A percentile compares a stretch with the other conserved stretches of the same genome.
phyloP scores from a whole-genome alignment of 805 yeast species.

The Yarrowia sp. region DNA sequence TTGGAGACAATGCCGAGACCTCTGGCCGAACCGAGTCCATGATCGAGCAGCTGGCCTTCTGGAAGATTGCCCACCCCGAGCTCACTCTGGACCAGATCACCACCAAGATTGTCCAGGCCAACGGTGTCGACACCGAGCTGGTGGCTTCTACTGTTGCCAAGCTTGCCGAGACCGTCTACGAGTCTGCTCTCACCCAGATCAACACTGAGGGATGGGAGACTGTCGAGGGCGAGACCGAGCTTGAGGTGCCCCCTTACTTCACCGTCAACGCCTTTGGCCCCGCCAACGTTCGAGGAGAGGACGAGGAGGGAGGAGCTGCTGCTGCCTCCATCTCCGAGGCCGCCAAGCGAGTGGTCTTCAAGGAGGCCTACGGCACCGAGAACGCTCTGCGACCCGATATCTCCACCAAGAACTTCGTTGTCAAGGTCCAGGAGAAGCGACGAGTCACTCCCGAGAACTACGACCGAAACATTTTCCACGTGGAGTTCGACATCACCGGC shows the following conservation, averaged over 20 bases:
- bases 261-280: conserved; percentile 39
- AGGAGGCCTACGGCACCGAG: conserved; percentile 73
- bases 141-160: conserved; percentile 61
- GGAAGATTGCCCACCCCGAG: conserved; percentile 72
- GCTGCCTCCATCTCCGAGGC: conserved; percentile 59
- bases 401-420: conserved; percentile 82
- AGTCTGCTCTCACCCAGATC: conserved; percentile 45
- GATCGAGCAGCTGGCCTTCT: conserved; percentile 80
- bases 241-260: conserved; percentile 40
- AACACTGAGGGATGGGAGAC: conserved; percentile 52
- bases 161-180: conserved; percentile 49
- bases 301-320: conserved; percentile 49
- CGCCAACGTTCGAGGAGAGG: conserved; percentile 35
- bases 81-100: conserved; percentile 67
- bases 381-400: conserved; percentile 83
- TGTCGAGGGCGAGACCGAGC: conserved; percentile 46
- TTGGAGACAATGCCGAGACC: conserved; percentile 73
- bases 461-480: conserved; percentile 94
- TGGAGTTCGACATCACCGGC: conserved; percentile 89
- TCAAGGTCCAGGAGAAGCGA: conserved; percentile 88
- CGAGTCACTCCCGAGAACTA: conserved; percentile 89
- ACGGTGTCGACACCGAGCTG: conserved; percentile 82
- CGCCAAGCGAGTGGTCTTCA: conserved; percentile 76
- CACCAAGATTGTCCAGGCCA: conserved; percentile 78
- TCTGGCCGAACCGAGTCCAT: conserved; percentile 77